Evolutionary conservation across 2,329 filamentous ascomycete species (phyloP), one percentile per base, ranked within the genome.

Genomic region (Raffaelea ambrosiae): DNA sequence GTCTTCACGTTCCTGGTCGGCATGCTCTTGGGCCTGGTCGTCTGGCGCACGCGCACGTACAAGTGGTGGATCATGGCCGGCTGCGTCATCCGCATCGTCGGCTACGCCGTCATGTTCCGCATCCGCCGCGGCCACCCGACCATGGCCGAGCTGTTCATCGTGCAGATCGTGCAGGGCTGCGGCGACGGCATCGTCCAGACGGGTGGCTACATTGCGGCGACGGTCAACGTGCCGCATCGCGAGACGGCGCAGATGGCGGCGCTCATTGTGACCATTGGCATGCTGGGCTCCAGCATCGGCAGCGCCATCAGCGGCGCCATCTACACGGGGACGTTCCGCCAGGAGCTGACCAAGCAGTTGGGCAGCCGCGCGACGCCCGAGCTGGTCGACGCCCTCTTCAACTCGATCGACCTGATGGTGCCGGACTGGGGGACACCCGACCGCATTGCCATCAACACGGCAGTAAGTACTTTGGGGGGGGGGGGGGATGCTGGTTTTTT

Each of bases 241-340:
- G 35, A 53, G 35, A 46, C 47, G 2, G 48, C 51, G 19, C 51
- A 53, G 33, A 48, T 50, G 29, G 46, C 44, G 9, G 51, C 51
- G 20, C 35, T 53, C 13, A 46, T 49, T 20, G 40, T 44, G 21
- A 47, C 39, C 38, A 26, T 53, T 16, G 44, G 43, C 22, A 48
- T 44, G 38, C 41, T 53, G 4, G 51, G 51, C 33, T 31, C 22
- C 29, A 46, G 41, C 22, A 18, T 53, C 18, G 51, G 51, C 44
- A 46, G 38, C 21, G 38, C 46, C 51, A 51, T 53, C 29, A 44
- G 40, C 44, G 51, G 51, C 13, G 51, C 44, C 44, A 53, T 53
- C 44, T 53, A 53, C 48, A 53, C 51, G 29, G 41, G 43, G 43
- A 47, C 46, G 4, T 44, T 51, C 19, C 44, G 41, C 5, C 5